Evolutionary conservation across 331 rosid species (phyloP), one percentile per base, ranked within the genome.

Genomic region (Dryas integrifolia): DNA sequence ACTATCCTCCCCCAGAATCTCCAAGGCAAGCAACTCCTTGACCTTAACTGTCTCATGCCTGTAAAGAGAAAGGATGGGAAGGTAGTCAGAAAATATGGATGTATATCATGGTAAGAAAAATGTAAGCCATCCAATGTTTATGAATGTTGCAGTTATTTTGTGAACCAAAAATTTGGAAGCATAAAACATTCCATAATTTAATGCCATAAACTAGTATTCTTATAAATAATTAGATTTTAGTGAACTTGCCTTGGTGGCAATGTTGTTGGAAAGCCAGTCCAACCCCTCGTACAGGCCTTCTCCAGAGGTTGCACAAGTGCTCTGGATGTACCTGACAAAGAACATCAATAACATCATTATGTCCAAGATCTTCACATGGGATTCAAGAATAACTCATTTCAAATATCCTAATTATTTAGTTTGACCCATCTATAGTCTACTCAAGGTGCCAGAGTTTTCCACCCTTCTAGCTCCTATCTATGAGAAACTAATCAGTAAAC

Each of bases 261-360:
- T 93, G 81, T 93, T 93, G 86, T 90, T 90, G 72, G 98, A 93
- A 69, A 93, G 98, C 97, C 98, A 93, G 0, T 93, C 98, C 82
- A 93, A 77, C 71, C 98, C 98, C 87, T 93, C 97, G 24, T 93
- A 93, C 62, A 90, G 88, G 51, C 98, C 98, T 84, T 93, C 98
- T 82, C 98, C 98, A 82, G 98, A 93, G 64, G 98, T 92, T 72
- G 98, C 98, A 75, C 98, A 92, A 10, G 98, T 90, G 86, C 97
- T 92, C 89, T 92, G 98, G 79, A 93, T 93, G 84, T 91, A 93
- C 98, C 98, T 90, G 92, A 72, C 76, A 84, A 60, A 61, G 69
- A 77, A 69, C 67, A 45, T 49, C 46, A 24, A 53, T 12, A 41
- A 24, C 12, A n/a, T 2, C 7, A 38, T 58, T 46, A 43, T 13